Base-by-base conservation (phyloP, 768 basidiomycete species). In the Coprinopsis cinerea region DNA sequence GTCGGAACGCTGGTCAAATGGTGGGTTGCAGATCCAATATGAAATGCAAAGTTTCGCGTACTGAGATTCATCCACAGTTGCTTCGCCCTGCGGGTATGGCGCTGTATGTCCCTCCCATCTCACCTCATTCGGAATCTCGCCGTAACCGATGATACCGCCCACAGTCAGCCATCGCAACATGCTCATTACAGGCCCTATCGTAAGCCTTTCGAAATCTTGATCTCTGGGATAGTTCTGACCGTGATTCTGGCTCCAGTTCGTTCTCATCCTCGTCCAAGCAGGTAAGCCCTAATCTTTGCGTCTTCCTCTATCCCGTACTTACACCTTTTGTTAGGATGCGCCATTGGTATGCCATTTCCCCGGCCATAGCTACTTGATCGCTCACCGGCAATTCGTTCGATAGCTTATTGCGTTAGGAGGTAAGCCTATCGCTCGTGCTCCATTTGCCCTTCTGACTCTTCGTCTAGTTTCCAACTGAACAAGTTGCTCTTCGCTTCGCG, bases 1-100 rank as follows among this genome's bases (percentile, higher is more conserved):
- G 72, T 77, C 20, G 81, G 76, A 1, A 67, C 68, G 3, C 63
- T 79, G n/a, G 82, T 83, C 30, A 80, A 79, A 66, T 59, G 67
- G 81, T 82, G 49, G 41, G 77, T 65, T 48, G 30, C 37, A 39
- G 22, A 39, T 15, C 17, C 23, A 6, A 18, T 5, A n/a, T n/a
- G n/a, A n/a, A n/a, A n/a, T n/a, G n/a, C n/a, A n/a, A n/a, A 13
- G 17, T 25, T 20, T 40, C 44, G 20, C 18, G 25, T 22, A 11
- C 35, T 28, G 24, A 40, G 27, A 44, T 7, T 47, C 27, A 14
- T 53, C 23, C 42, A 6, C 44, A 83, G 80, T 32, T 70, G 72
- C 43, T 83, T 81, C 20, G 44, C 44, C 11, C 27, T 45, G 27
- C 9, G 44, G 32, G 44, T 45, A 45, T 45, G 44, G 44, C 25